A percentile compares a stretch with the other conserved stretches of the same genome.
Evolutionary conservation across 2,329 filamentous ascomycete species (phyloP).

Genomic region (Rutstroemia sp.): DNA sequence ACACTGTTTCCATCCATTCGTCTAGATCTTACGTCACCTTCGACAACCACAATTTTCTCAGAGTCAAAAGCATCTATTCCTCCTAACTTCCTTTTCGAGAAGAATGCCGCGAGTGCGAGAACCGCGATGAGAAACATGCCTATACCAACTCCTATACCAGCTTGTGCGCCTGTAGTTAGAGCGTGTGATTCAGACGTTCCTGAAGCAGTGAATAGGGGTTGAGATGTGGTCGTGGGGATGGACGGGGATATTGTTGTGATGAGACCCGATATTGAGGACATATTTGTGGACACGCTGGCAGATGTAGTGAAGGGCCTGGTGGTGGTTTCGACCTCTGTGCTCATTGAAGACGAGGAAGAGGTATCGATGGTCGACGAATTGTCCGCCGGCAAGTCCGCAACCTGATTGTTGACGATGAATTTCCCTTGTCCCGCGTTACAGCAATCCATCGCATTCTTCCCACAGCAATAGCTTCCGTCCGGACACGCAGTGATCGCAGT

Average conservation of each 20-base stretch:
- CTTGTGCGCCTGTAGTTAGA: no score
- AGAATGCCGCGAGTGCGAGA: neutral
- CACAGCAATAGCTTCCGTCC: conserved; percentile 8
- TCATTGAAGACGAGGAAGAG: neutral
- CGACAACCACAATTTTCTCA: neutral
- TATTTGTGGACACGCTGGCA: no score
- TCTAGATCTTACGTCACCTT: neutral
- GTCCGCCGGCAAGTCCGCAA: neutral
- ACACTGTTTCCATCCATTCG: neutral
- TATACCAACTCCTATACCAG: neutral
- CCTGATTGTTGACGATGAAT: conserved; percentile 6
- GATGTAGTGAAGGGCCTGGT: no score
- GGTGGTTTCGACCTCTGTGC: neutral
- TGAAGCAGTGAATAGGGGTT: no score
- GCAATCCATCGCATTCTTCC: neutral
- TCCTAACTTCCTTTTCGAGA: neutral
- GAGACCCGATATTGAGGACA: no score
- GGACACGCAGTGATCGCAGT: conserved; percentile 1
- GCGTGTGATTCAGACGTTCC: no score
- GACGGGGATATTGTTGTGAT: no score
- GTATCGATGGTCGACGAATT: neutral
- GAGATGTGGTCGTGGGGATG: no score
- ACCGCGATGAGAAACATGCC: neutral
- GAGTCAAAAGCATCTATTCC: no score
- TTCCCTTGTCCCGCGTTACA: neutral